Percentiles rank a stretch among this genome's conserved stretches.
Conservation (phyloP, 2,329 filamentous ascomycete genomes). For the Fusarium aywerte region DNA sequence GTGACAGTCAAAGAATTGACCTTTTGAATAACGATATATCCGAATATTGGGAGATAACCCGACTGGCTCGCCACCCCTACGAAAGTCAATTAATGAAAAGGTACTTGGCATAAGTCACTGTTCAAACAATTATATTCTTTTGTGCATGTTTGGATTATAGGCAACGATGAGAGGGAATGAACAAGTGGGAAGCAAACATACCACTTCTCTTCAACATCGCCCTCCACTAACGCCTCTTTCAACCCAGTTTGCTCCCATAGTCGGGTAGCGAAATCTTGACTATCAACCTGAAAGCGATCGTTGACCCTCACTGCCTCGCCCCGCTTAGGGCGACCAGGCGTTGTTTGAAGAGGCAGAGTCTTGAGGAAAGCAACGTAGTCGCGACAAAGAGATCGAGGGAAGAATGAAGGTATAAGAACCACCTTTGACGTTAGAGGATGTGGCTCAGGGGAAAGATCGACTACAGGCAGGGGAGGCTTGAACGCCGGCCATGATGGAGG, state of each 20-base stretch:
- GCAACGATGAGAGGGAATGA: too few relatives aligned
- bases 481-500: conserved; percentile 74
- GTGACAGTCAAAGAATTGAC: conserved; percentile 92
- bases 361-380: conserved; percentile 78
- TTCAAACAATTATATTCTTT: conserved; percentile 15
- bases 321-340: conserved; percentile 79
- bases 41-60: conserved; percentile 90
- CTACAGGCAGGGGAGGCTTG: conserved; percentile 72
- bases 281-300: conserved; percentile 86
- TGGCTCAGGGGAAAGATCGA: conserved; percentile 69
- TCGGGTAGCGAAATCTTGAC: conserved; percentile 76
- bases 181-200: conserved; percentile 47
- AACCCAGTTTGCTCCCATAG: conserved; percentile 84
- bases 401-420: conserved; percentile 77
- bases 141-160: background rate
- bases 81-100: conserved; percentile 29
- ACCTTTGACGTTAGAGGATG: conserved; percentile 69
- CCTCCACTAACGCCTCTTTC: conserved; percentile 65
- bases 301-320: conserved; percentile 88
- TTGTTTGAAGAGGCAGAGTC: conserved; percentile 77
- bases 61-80: conserved; percentile 85
- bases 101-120: conserved; percentile 8
- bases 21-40: conserved; percentile 85
- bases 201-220: conserved; percentile 56
- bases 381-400: conserved; percentile 78